Evolutionary conservation across 805 yeast genomes (phyloP), one percentile per base, ranked within the genome.

Genomic region (Sugiyamaella boreocaroliniensis): DNA sequence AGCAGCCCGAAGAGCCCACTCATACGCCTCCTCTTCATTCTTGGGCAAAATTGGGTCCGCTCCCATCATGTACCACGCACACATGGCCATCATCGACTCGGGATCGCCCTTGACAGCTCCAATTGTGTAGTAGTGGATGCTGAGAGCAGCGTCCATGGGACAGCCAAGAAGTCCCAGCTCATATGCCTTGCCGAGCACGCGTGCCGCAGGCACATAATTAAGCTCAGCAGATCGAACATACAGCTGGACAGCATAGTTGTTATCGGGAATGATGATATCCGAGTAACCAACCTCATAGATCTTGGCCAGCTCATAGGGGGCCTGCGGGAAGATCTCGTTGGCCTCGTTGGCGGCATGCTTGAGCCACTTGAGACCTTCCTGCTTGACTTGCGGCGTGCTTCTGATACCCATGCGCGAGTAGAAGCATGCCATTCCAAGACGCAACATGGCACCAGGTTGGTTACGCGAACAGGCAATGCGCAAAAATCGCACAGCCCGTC

Each of bases 401-500:
- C 77, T 75, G 34, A 92, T 66, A 0, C 98, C 97, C 92, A 92
- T 83, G 55, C 85, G 76, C 4, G 87, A 82, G 63, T 89, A 80
- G 69, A 85, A 93, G 40, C 89, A 85, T 61, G 90, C 89, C 43
- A 88, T 75, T 3, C 98, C 99, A 58, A 89, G 74, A 66, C 90
- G 87, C 72, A 84, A 86, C 95, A 92, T 89, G 4, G 98, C 97
- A n/a, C 95, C 90, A 0, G 97, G 89, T 68, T 92, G 99, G 63
- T 87, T 89, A 65, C 86, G 85, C 32, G 89, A 78, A 0, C 98
- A 95, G 0, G 98, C 96, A 64, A 82, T 82, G 64, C 85, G 85
- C 54, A 89, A 71, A 65, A 83, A 89, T 60, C 88, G 95, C 7
- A 89, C 72, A 1, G 95, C 89, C 61, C 88, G 85, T 52, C 95